These are phyloP conservation scores for Apiospora rasikravindrae DNA, from an alignment of 2,329 filamentous ascomycete species.

Conservation along the genomic window DNA sequence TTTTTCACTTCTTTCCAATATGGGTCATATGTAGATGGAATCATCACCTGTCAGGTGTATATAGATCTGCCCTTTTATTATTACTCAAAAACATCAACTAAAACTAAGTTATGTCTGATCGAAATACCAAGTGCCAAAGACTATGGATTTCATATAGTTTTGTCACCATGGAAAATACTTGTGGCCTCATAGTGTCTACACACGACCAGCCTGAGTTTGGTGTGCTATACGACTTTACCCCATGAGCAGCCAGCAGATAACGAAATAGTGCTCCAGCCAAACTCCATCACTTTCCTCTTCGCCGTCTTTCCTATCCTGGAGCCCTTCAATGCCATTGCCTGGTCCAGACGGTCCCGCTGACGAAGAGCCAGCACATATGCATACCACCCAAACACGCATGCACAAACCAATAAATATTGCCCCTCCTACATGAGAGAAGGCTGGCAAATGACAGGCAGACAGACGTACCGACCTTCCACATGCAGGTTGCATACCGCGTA, in stretches of 20 bases:
- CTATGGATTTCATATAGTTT: too few relatives aligned
- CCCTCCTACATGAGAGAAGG: not conserved
- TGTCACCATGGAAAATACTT: not conserved
- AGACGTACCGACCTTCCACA: not conserved
- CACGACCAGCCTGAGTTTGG: too few relatives aligned
- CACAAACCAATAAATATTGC: not conserved
- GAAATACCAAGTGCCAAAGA: too few relatives aligned
- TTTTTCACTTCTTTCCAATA: not conserved
- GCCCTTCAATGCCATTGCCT: not conserved
- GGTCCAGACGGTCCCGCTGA: not conserved
- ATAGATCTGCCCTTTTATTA: not conserved
- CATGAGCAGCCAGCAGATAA: too few relatives aligned
- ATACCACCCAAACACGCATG: not conserved
- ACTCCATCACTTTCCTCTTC: not conserved
- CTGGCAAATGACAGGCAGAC: not conserved
- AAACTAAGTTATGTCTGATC: not conserved
- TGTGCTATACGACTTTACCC: not conserved
- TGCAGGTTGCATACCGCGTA: not conserved
- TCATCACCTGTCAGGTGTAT: not conserved
- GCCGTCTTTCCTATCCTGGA: not conserved
- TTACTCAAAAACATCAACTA: not conserved
- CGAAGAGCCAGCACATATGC: not conserved
- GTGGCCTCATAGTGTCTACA: not conserved
- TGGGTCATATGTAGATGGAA: conserved; percentile 1
- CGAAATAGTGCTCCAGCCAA: not conserved